Conservation (phyloP, 345 rosid genomes). For the sweet orange (Citrus sinensis) region DNA sequence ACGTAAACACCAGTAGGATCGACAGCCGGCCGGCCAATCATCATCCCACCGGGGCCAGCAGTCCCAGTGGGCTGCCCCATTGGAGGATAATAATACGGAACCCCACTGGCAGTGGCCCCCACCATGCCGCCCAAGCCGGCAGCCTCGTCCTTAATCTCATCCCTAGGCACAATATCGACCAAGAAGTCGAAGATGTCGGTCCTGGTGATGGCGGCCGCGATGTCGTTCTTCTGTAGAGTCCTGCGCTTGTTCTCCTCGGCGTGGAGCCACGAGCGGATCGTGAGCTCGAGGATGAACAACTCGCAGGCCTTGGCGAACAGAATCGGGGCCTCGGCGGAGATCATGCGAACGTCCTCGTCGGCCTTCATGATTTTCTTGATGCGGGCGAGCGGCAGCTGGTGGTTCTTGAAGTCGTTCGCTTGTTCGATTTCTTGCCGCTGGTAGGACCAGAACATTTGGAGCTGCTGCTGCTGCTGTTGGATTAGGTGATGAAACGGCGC, state of each 20-base stretch:
- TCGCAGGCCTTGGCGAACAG: conserved; percentile 93
- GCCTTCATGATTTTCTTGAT: conserved; percentile 99
- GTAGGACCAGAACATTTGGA: conserved; percentile 87
- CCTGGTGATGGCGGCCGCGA: conserved; percentile 88
- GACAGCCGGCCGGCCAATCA: conserved; percentile 84
- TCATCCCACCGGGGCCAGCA: conserved; percentile 72
- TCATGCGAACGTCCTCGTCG: conserved; percentile 97
- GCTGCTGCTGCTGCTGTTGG: conserved; percentile 90
- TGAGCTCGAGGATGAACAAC: conserved; percentile 90
- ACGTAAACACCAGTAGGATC: conserved; percentile 67
- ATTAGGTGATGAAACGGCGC: conserved; percentile 77
- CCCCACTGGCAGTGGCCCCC: conserved; percentile 70
- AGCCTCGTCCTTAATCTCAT: conserved; percentile 83
- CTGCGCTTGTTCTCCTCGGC: conserved; percentile 94
- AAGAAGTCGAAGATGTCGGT: conserved; percentile 90
- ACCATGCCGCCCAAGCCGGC: conserved; percentile 53
- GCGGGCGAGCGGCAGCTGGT: conserved; percentile 89
- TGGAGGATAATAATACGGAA: conserved; percentile 84
- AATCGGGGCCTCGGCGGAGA: conserved; percentile 94
- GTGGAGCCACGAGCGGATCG: conserved; percentile 96
- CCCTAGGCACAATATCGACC: conserved; percentile 87
- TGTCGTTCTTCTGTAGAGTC: conserved; percentile 92
- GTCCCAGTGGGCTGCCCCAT: conserved; percentile 65
- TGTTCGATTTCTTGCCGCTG: conserved; percentile 94
- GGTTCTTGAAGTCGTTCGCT: conserved; percentile 92